Evolutionary conservation across 495 filamentous ascomycete genomes (phyloP).

Genomic region (Hypomontagnella submonticulosa): DNA sequence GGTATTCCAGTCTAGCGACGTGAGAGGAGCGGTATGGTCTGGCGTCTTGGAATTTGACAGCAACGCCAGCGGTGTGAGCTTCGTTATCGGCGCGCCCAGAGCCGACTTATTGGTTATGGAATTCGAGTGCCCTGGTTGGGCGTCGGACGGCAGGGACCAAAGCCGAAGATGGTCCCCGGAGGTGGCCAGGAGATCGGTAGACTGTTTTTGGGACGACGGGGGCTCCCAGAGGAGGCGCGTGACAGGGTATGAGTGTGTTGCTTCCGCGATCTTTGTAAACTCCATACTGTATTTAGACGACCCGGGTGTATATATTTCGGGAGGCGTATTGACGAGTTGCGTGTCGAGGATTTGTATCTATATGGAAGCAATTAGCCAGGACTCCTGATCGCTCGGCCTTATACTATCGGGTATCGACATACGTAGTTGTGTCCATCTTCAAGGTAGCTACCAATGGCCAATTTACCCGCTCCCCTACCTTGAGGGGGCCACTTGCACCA

Average conservation of each 20-base stretch:
- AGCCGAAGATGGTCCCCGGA: conserved; percentile 95
- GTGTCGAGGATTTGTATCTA: conserved; percentile 99
- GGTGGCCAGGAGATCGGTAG: conserved; percentile 94
- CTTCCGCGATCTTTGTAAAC: conserved; percentile 95
- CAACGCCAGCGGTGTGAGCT: conserved; percentile 91
- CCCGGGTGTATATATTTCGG: conserved; percentile 76
- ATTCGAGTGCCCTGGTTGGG: conserved; percentile 67
- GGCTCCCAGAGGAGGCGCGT: conserved; percentile 98
- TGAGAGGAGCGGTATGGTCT: conserved; percentile 96
- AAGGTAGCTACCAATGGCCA: conserved; percentile 94
- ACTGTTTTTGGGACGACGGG: conserved; percentile 94
- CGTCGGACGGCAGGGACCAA: conserved; percentile 84
- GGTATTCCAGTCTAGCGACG: conserved; percentile 97
- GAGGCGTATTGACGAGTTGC: conserved; percentile 74
- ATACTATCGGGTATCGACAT: conserved; percentile 45
- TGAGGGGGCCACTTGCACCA: conserved; percentile 99
- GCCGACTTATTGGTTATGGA: conserved; percentile 74
- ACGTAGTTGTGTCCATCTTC: conserved; percentile 99
- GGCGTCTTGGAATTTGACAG: conserved; percentile 98
- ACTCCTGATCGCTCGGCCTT: not conserved
- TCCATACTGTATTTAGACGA: conserved; percentile 80
- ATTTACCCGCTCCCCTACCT: conserved; percentile 82
- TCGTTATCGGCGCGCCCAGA: conserved; percentile 75
- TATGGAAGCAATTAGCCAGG: conserved; percentile 15
- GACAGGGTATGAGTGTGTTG: conserved; percentile 96